Base-by-base conservation (phyloP, 768 basidiomycete genomes). In the Pulveroboletus sp. region DNA sequence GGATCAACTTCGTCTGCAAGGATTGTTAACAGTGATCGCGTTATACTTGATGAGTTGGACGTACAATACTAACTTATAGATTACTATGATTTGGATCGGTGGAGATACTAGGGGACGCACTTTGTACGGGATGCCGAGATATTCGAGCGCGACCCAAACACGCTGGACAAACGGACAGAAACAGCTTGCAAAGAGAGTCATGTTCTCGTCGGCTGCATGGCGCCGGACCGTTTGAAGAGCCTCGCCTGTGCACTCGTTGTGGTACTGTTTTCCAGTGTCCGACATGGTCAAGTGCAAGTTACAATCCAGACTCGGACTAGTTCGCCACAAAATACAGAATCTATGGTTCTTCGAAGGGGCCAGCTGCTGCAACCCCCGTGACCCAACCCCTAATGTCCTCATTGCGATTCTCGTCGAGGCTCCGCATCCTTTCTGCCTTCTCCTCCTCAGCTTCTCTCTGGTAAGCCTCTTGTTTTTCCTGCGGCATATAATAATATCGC, bases 111-210 rank as follows among this genome's bases (percentile, higher is more conserved):
- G n/a, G 25, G 35, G 1, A 52, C 31, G 43, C 71, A 85, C 86
- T 62, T 82, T 79, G 69, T 94, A 91, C 3, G 81, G 78, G 38
- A 90, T 78, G 2, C 72, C 75, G 19, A 89, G 77, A 52, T 78
- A 76, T 63, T 92, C 88, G 25, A 91, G 72, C 0, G 81, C 76
- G 17, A 82, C 75, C 90, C 90, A 93, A 2, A 80, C 86, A 14
- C 90, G 75, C 64, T 91, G 88, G 2, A 90, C 88, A 60, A 90
- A 91, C 0, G 87, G 87, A 61, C 87, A 90, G 60, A 88, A 88
- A 61, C 85, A 88, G 44, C 79, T 76, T 9, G 74, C 82, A 55
- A 88, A 90, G 20, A 92, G 72, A 1, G 79, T 84, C 52, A 87
- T 80, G 44, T 81, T 76, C 57, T 75, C 65, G 3, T 75, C 69